Percentiles rank a stretch among this genome's conserved stretches.
These are phyloP conservation scores for Paralagenidium karlingii DNA, from an alignment of 352 stramenopile species.

Conservation along the genomic window DNA sequence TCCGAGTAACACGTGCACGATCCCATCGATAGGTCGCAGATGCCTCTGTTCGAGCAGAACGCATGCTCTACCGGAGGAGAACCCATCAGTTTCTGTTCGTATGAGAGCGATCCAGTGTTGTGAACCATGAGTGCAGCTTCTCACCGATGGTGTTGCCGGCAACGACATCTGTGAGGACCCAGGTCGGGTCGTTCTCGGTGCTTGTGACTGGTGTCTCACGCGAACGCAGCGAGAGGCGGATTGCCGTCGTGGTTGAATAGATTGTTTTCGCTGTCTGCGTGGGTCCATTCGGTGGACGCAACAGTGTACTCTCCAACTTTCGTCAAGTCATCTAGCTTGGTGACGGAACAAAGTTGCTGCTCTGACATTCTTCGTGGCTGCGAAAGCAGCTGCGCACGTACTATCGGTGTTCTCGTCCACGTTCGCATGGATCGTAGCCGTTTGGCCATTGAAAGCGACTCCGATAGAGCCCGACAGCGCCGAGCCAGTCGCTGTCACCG, in stretches of 20 bases:
- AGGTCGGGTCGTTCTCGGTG: constrained; percentile 30
- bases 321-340: constrained; percentile 14
- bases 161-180: constrained; percentile 46
- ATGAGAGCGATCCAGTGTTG: too few relatives aligned
- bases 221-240: constrained; percentile 56
- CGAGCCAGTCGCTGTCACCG: constrained; percentile 14
- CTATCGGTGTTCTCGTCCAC: constrained; percentile 13
- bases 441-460: constrained; percentile 30
- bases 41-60: constrained; percentile 65
- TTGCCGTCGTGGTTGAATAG: constrained; percentile 69
- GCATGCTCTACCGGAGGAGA: constrained; percentile 74
- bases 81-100: too few relatives aligned
- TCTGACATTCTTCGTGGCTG: constrained; percentile 22
- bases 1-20: constrained; percentile 60
- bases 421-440: constrained; percentile 22
- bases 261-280: constrained; percentile 69
- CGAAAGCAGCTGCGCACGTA: constrained; percentile 29
- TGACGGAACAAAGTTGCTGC: constrained; percentile 19
- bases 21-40: constrained; percentile 59
- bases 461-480: constrained; percentile 20
- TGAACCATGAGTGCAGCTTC: too few relatives aligned
- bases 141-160: constrained; percentile 37
- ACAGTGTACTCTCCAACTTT: constrained; percentile 53
- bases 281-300: constrained; percentile 41
- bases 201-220: constrained; percentile 45